A percentile compares a stretch with the other conserved stretches of the same genome.
These are phyloP conservation scores for Medicago ruthenica DNA, from an alignment of 306 rosid species.

Conservation along the genomic window DNA sequence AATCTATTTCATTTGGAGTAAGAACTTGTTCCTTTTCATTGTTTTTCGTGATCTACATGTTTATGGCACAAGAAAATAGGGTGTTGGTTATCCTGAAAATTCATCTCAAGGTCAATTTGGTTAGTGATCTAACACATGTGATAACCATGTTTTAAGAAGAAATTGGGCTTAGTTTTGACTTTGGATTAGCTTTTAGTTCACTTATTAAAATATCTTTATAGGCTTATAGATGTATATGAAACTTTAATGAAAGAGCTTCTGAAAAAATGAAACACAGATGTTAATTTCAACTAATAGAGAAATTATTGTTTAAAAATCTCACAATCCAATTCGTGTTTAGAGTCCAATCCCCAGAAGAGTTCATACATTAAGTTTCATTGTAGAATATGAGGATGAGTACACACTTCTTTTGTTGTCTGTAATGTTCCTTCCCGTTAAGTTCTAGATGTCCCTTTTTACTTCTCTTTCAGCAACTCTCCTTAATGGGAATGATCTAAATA, in stretches of 20 bases:
- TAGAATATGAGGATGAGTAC: neutral
- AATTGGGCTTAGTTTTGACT: neutral
- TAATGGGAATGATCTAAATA: neutral
- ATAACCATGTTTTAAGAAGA: neutral
- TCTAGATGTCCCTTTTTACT: neutral
- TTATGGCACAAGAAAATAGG: slow-evolving; percentile 21
- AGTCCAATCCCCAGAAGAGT: neutral
- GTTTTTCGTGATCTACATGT: slow-evolving; percentile 25
- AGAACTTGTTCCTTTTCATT: slow-evolving; percentile 43
- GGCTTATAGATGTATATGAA: neutral
- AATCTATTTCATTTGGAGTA: slow-evolving; percentile 75
- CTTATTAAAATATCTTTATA: neutral
- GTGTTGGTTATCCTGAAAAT: slow-evolving; percentile 20
- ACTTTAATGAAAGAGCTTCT: neutral
- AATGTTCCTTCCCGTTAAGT: neutral
- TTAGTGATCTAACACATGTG: neutral
- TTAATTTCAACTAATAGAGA: neutral
- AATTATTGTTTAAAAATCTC: neutral
- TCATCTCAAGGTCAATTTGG: slow-evolving; percentile 22
- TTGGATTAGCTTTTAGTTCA: neutral
- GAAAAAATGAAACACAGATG: neutral
- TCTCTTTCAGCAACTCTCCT: neutral
- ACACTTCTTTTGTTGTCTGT: neutral
- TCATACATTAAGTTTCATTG: neutral
- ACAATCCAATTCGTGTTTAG: neutral